Percentiles rank a stretch among this genome's conserved stretches.
Conservation (phyloP, 1,284 basidiomycete genomes). For the Thelephora terrestris region DNA sequence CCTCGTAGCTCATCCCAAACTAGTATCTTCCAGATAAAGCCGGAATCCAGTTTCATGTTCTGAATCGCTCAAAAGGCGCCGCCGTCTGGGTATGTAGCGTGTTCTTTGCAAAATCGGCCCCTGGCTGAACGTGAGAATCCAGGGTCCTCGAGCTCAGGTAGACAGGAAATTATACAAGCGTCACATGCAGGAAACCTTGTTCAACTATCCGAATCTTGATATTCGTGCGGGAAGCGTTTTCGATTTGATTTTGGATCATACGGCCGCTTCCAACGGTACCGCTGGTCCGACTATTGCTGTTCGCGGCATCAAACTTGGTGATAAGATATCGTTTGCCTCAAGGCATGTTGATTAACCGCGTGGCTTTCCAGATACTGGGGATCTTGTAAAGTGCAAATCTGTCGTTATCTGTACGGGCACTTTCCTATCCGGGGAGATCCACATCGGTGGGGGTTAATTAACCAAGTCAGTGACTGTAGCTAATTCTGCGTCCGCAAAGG, state of each 20-base stretch:
- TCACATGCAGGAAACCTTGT: conserved; percentile 66
- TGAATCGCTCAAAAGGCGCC: conserved; percentile 80
- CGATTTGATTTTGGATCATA: conserved; percentile 62
- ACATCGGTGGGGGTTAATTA: conserved; percentile 49
- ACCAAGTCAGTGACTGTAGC: background rate
- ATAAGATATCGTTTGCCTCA: conserved; percentile 8
- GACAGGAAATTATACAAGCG: conserved; percentile 76
- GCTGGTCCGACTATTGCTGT: conserved; percentile 39
- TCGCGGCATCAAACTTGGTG: conserved; percentile 62
- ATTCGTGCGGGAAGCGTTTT: conserved; percentile 69
- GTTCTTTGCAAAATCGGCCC: background rate
- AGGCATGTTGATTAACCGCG: conserved; percentile 2
- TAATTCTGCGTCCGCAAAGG: conserved; percentile 29
- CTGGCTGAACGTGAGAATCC: background rate
- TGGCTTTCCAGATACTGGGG: conserved; percentile 52
- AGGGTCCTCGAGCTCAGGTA: conserved; percentile 87
- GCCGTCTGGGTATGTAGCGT: conserved; percentile 67
- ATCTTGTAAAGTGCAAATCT: conserved; percentile 65
- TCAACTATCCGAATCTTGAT: conserved; percentile 57
- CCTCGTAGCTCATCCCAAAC: background rate
- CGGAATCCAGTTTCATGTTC: conserved; percentile 79
- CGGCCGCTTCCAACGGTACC: conserved; percentile 16
- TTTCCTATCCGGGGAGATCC: conserved; percentile 82
- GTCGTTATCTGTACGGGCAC: conserved; percentile 88
- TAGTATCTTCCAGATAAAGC: conserved; percentile 51